These are phyloP conservation scores for Cryomyces antarcticus DNA, from an alignment of 495 filamentous ascomycete genomes.

Conservation along the genomic window DNA sequence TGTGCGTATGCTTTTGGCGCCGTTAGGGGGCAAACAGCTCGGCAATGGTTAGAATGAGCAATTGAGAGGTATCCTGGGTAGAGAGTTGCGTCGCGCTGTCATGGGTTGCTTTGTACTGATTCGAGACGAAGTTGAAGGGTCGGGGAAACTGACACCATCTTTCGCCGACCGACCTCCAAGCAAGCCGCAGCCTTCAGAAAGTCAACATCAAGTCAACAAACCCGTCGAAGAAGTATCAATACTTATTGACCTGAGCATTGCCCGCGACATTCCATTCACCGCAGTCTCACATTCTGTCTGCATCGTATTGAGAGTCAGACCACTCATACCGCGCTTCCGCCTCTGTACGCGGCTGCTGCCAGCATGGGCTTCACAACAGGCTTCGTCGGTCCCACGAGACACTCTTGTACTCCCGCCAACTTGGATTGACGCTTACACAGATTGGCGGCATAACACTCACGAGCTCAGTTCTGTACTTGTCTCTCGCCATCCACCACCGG, in stretches of 20 bases:
- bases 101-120: too few species aligned
- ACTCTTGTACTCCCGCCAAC: slow-evolving; percentile 2
- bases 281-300: background rate
- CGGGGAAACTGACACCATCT: too few species aligned
- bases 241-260: too few species aligned
- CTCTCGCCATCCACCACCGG: slow-evolving; percentile 48
- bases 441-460: slow-evolving; percentile 76
- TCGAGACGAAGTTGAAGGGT: too few species aligned
- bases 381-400: slow-evolving; percentile 39
- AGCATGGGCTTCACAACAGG: slow-evolving; percentile 63
- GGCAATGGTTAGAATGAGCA: background rate
- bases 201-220: too few species aligned
- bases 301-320: background rate
- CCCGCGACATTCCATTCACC: background rate
- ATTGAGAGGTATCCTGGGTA: background rate
- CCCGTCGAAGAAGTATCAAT: too few species aligned
- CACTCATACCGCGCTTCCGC: background rate
- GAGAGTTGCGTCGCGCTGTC: too few species aligned
- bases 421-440: slow-evolving; percentile 16
- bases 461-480: slow-evolving; percentile 60
- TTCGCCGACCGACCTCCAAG: too few species aligned
- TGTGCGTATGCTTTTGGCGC: background rate
- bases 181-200: too few species aligned
- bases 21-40: too few species aligned
- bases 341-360: background rate